Evolutionary conservation across 495 filamentous ascomycete genomes (phyloP), one percentile per base, ranked within the genome.

Genomic region (Neurospora sp.): DNA sequence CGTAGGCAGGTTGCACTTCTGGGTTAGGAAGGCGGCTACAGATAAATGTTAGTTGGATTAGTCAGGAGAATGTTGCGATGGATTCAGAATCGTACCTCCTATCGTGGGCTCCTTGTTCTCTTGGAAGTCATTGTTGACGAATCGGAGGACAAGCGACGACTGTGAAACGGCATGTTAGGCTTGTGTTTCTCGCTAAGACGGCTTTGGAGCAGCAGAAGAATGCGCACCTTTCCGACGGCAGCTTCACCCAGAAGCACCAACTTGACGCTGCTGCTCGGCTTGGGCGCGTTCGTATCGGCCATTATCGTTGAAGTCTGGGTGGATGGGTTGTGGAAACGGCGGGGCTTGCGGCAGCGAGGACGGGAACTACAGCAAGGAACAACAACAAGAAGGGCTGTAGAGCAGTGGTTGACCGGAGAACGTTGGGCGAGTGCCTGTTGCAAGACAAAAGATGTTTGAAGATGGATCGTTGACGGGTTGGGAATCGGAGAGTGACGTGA

Each of bases 51-150:
- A 61, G 27, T 6, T 18, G 6, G 22, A 18, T 31, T 61, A 14
- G 22, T 61, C 4, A 2, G 1, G 35, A 0, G 9, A 7, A 8
- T 8, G 53, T 61, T 1, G 22, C 10, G 2, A 18, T 35, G 53
- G 27, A 1, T 61, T 59, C 6, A 70, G 72, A 71, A 71, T 71
- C 89, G 78, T 89, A 97, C 95, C 95, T 86, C 96, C 96, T 85
- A 99, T 99, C 70, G 96, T 99, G 61, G 96, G 96, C 80, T 99
- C 96, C 86, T 99, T 99, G 82, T 99, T 99, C 83, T 98, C 96
- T 86, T 99, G 96, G 78, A 98, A 99, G 84, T 98, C 96, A 85
- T 99, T 94, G 88, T 98, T 99, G 80, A 99, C 96, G 81, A 99
- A 99, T 77, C 96, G 93, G 76, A 99, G 89, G 71, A 99, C 96